Conservation (phyloP, 306 rosid genomes). For the Rosa persica region DNA sequence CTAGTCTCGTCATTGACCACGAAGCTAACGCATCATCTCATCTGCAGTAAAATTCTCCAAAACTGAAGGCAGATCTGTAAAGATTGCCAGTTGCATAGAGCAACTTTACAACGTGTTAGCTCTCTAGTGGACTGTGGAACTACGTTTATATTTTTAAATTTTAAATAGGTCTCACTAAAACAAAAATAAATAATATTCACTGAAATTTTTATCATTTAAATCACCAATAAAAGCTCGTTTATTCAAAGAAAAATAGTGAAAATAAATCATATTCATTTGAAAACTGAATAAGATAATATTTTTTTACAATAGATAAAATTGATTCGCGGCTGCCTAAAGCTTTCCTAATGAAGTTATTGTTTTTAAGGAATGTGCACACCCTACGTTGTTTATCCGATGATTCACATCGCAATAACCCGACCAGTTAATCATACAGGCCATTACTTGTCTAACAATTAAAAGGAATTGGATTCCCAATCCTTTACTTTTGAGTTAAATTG, state of each 20-base stretch:
- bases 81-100: background rate
- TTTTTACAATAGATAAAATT: too few relatives aligned
- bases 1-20: background rate
- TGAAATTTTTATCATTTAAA: too few relatives aligned
- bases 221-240: too few relatives aligned
- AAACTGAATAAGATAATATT: too few relatives aligned
- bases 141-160: too few relatives aligned
- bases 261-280: too few relatives aligned
- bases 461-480: slow-evolving; percentile 5
- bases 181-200: too few relatives aligned
- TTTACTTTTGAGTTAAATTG: background rate
- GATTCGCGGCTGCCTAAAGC: background rate
- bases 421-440: slow-evolving; percentile 9
- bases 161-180: too few relatives aligned
- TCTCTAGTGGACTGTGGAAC: too few relatives aligned
- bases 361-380: background rate
- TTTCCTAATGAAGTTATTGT: background rate
- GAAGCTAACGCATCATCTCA: background rate
- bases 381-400: background rate
- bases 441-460: background rate
- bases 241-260: too few relatives aligned
- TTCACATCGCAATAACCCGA: background rate
- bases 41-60: background rate
- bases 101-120: background rate
- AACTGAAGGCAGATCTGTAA: background rate